Percentiles rank a stretch among this genome's conserved stretches.
Evolutionary conservation across 2,329 filamentous ascomycete species (phyloP).

Genomic region (Dothideomycetes sp.): DNA sequence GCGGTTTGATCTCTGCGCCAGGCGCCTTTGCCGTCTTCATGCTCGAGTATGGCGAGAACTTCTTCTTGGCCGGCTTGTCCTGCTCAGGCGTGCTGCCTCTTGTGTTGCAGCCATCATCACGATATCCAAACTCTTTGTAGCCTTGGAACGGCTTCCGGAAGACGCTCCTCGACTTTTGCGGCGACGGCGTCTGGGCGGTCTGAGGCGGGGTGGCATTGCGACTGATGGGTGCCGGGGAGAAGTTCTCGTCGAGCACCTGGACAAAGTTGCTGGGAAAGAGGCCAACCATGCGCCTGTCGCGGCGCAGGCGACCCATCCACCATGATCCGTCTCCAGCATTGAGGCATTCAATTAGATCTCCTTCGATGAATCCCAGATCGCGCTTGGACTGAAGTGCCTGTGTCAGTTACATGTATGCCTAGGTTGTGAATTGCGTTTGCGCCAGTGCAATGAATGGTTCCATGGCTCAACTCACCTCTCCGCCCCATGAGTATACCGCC

Average conservation of each 20-base stretch:
- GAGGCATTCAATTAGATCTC: conserved; percentile 93
- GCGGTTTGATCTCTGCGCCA: conserved; percentile 21
- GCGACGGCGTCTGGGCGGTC: conserved; percentile 46
- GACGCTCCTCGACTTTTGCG: conserved; percentile 44
- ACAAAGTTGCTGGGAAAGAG: conserved; percentile 98
- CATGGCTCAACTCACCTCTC: conserved; percentile 21
- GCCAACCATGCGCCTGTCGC: conserved; percentile 84
- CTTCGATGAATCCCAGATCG: conserved; percentile 94
- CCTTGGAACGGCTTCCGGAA: conserved; percentile 58
- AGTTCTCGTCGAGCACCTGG: conserved; percentile 74
- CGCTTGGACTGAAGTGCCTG: conserved; percentile 59
- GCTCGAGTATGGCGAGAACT: conserved; percentile 40
- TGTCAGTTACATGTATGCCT: conserved; percentile 19
- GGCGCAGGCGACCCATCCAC: conserved; percentile 90
- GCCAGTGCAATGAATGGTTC: not conserved
- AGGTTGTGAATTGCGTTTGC: not conserved
- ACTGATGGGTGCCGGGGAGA: conserved; percentile 59
- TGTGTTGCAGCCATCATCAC: conserved; percentile 17
- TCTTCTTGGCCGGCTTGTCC: conserved; percentile 26
- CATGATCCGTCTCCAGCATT: conserved; percentile 96
- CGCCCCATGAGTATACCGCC: conserved; percentile 34
- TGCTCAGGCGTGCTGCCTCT: conserved; percentile 21
- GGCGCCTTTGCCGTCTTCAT: conserved; percentile 40
- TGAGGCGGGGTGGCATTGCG: conserved; percentile 44
- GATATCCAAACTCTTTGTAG: conserved; percentile 36